Percentiles rank a stretch among this genome's conserved stretches.
These are phyloP conservation scores for Rhizophora apiculata DNA, from an alignment of 345 rosid genomes.

Conservation along the genomic window DNA sequence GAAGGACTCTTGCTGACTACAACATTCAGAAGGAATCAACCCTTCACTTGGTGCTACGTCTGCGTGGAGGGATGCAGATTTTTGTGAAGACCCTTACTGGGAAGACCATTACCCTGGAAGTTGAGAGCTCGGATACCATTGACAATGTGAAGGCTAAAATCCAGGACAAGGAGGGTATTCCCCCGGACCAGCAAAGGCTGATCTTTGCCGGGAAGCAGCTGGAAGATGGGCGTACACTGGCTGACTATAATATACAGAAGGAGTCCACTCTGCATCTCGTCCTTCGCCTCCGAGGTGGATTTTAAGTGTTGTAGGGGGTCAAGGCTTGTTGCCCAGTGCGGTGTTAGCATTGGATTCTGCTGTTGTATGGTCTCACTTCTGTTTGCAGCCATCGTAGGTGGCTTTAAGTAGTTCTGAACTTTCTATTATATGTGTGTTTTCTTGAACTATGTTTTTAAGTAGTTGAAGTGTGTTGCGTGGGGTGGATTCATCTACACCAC, in stretches of 20 bases:
- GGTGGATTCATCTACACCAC: no score
- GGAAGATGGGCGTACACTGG: constrained; percentile 48
- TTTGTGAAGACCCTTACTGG: constrained; percentile 42
- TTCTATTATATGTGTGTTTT: background rate
- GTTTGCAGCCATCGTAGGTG: background rate
- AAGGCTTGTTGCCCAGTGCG: no score
- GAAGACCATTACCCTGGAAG: constrained; percentile 42
- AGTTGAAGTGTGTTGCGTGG: no score
- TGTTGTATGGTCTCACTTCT: background rate
- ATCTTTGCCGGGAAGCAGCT: constrained; percentile 50
- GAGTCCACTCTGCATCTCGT: constrained; percentile 56
- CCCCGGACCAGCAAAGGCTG: constrained; percentile 48
- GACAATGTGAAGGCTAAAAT: constrained; percentile 49
- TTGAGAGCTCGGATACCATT: constrained; percentile 48
- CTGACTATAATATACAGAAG: constrained; percentile 47
- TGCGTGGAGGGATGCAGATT: constrained; percentile 44
- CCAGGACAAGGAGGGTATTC: constrained; percentile 53
- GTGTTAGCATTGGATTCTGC: no score
- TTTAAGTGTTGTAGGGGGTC: constrained; percentile 7
- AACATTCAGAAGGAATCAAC: constrained; percentile 50
- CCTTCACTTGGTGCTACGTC: constrained; percentile 37
- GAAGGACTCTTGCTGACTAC: constrained; percentile 41
- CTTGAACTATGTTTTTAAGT: no score
- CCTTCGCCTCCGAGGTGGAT: constrained; percentile 59
- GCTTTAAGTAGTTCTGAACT: background rate